Evolutionary conservation across 805 yeast genomes (phyloP).

Genomic region (Wickerhamomyces silvicola): DNA sequence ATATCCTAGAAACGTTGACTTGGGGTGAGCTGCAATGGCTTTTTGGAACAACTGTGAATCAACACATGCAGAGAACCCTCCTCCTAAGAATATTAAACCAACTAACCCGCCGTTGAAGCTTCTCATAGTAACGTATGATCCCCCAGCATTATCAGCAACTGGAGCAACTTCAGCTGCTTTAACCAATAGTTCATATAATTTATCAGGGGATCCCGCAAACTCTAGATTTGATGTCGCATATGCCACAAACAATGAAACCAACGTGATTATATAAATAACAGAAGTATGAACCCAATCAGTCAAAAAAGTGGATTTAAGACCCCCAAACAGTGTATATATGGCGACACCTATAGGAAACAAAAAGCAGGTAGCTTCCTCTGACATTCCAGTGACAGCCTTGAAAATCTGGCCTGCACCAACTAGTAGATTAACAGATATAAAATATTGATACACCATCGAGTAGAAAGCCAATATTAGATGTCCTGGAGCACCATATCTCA

Average conservation of each 20-base stretch:
- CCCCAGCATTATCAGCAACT: neutral
- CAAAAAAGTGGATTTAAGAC: conserved; percentile 40
- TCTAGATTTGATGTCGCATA: no score
- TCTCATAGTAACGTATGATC: neutral
- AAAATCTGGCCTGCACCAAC: no score
- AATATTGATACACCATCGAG: no score
- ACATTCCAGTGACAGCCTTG: no score
- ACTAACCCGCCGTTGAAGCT: no score
- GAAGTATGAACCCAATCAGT: conserved; percentile 43
- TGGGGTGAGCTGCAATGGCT: conserved; percentile 76
- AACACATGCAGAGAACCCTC: no score
- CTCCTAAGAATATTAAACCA: neutral
- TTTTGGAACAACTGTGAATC: no score
- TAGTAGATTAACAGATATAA: no score
- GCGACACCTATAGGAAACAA: no score
- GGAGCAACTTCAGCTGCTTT: neutral
- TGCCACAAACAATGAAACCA: conserved; percentile 19
- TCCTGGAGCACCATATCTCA: no score
- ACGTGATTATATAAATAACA: conserved; percentile 31
- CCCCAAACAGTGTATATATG: conserved; percentile 27
- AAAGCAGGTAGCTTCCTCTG: no score
- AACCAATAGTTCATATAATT: conserved; percentile 1
- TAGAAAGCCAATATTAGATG: no score
- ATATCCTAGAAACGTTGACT: conserved; percentile 77
- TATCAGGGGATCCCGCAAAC: conserved; percentile 2